Evolutionary conservation across 2,329 filamentous ascomycete species (phyloP).

Genomic region (Thielaviopsis populi): DNA sequence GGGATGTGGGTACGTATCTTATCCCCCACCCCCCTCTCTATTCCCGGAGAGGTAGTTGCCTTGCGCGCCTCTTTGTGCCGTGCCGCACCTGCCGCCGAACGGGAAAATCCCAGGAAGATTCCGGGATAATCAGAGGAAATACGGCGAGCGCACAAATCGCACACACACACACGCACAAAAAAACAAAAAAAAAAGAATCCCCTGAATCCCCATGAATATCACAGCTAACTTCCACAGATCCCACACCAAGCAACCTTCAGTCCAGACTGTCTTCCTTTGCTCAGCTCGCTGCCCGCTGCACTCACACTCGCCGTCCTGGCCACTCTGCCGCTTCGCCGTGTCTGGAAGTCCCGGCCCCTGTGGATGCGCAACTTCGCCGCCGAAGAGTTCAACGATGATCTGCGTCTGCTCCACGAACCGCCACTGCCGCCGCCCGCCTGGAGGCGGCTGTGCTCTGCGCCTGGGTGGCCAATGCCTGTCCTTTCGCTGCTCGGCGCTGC

Average conservation of each 20-base stretch:
- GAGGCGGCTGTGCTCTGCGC: not conserved
- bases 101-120: not conserved
- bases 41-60: not conserved
- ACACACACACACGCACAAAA: not conserved
- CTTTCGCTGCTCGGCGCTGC: not conserved
- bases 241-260: constrained; percentile 2
- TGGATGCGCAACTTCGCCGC: constrained; percentile 6
- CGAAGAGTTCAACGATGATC: constrained; percentile 3
- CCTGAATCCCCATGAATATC: not conserved
- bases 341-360: not conserved
- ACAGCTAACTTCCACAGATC: not conserved
- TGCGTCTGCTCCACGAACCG: not conserved
- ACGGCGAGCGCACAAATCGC: not conserved
- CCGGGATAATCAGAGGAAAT: not conserved
- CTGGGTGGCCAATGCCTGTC: not conserved
- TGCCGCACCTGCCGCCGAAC: not conserved
- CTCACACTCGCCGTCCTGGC: not conserved
- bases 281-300: constrained; percentile 1
- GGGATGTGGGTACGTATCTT: constrained; percentile 2
- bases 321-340: not conserved
- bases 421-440: not conserved
- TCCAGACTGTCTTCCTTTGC: constrained; percentile 6
- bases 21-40: not conserved
- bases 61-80: not conserved
- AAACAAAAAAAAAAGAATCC: not conserved